Evolutionary conservation across 1,284 basidiomycete genomes (phyloP).

Genomic region (Tetrapyrgos nigripes): DNA sequence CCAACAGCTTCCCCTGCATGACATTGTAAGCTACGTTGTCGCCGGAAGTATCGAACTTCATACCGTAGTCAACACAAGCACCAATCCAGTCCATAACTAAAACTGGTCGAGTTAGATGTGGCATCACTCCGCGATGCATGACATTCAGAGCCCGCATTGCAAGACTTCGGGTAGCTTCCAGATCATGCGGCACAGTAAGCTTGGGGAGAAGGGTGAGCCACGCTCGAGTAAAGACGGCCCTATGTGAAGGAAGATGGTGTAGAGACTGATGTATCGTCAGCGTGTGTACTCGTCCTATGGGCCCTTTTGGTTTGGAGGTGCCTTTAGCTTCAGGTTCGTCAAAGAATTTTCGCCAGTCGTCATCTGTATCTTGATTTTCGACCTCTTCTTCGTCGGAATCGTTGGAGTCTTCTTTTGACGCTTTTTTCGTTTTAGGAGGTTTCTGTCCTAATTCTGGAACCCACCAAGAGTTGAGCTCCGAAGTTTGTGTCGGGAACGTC

Average conservation of each 20-base stretch:
- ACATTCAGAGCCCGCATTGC: conserved; percentile 75
- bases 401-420: conserved; percentile 37
- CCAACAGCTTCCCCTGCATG: conserved; percentile 84
- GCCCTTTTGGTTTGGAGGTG: conserved; percentile 39
- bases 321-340: conserved; percentile 58
- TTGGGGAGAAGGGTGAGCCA: conserved; percentile 80
- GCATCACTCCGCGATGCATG: conserved; percentile 86
- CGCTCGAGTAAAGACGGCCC: conserved; percentile 77
- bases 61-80: conserved; percentile 85
- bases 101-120: conserved; percentile 81
- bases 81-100: conserved; percentile 96
- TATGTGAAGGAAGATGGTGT: conserved; percentile 76
- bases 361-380: conserved; percentile 56
- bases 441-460: conserved; percentile 73
- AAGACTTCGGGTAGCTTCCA: conserved; percentile 48
- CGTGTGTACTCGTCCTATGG: conserved; percentile 58
- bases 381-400: conserved; percentile 44
- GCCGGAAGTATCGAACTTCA: conserved; percentile 21
- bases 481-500: conserved; percentile 80
- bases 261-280: conserved; percentile 79
- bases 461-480: conserved; percentile 89
- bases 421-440: conserved; percentile 57
- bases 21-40: not conserved
- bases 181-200: conserved; percentile 47
- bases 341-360: conserved; percentile 86